Percentiles rank a stretch among this genome's conserved stretches.
phyloP scores from a whole-genome alignment of 495 filamentous ascomycete genomes.

The Melanomma pulvis-pyrius region DNA sequence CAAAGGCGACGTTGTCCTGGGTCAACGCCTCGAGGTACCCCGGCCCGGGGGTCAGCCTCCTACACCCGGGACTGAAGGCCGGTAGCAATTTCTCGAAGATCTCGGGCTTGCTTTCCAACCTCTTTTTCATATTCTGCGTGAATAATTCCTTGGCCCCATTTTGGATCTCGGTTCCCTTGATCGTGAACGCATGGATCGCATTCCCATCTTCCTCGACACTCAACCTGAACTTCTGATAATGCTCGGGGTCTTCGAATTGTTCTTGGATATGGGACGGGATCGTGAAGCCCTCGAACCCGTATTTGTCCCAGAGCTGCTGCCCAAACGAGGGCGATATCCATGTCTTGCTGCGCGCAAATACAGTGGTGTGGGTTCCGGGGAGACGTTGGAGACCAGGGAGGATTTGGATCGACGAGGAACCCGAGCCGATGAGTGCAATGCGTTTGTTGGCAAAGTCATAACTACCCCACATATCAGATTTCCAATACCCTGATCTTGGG shows the following conservation, averaged over 20 bases:
- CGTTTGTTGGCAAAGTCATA: conserved; percentile 46
- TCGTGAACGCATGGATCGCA: conserved; percentile 41
- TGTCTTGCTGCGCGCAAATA: conserved; percentile 42
- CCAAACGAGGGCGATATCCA: conserved; percentile 45
- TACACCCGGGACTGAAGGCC: conserved; percentile 42
- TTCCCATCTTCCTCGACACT: conserved; percentile 44
- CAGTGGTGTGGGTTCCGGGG: conserved; percentile 33
- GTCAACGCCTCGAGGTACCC: conserved; percentile 45
- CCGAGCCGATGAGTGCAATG: conserved; percentile 44
- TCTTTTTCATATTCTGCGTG: conserved; percentile 39
- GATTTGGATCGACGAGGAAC: conserved; percentile 46
- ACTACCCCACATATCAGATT: conserved; percentile 2
- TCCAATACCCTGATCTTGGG: no score
- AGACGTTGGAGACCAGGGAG: conserved; percentile 42
- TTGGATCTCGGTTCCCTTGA: conserved; percentile 40
- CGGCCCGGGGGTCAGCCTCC: conserved; percentile 45
- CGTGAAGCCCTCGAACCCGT: conserved; percentile 31
- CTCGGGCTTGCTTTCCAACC: conserved; percentile 38
- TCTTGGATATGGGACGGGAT: conserved; percentile 15
- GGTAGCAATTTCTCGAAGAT: conserved; percentile 43
- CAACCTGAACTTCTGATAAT: conserved; percentile 43
- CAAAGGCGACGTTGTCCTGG: conserved; percentile 43
- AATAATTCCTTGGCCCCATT: conserved; percentile 38
- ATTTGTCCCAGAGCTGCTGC: conserved; percentile 34
- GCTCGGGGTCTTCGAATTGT: conserved; percentile 29